These are phyloP conservation scores for Sporormia fimetaria DNA, from an alignment of 495 filamentous ascomycete genomes.

Conservation along the genomic window DNA sequence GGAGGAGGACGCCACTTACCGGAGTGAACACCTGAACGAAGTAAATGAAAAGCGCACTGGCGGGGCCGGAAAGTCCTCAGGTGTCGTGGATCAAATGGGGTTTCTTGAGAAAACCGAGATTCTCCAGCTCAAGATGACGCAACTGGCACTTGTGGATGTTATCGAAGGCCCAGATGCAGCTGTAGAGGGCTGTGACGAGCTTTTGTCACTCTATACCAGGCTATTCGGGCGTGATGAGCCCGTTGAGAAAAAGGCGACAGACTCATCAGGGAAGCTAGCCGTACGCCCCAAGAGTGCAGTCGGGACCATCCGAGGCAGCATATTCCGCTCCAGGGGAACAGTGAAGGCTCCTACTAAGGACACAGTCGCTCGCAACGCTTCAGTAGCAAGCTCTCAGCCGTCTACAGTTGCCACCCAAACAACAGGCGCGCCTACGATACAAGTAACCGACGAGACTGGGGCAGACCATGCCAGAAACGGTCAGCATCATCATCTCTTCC, in stretches of 20 bases:
- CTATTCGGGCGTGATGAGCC: conserved; percentile 53
- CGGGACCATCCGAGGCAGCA: conserved; percentile 61
- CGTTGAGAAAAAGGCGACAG: conserved; percentile 25
- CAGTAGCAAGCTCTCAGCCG: conserved; percentile 16
- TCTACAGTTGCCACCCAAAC: conserved; percentile 24
- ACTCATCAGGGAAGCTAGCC: conserved; percentile 18
- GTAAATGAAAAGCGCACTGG: conserved; percentile 1
- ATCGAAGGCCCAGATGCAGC: conserved; percentile 70
- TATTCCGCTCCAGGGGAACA: conserved; percentile 46
- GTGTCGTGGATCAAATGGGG: conserved; percentile 60
- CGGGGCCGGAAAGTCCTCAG: conserved; percentile 18
- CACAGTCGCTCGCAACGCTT: conserved; percentile 8
- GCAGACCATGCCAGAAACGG: conserved; percentile 17
- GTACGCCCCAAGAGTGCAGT: conserved; percentile 47
- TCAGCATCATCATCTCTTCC: conserved; percentile 27
- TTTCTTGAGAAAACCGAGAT: conserved; percentile 69
- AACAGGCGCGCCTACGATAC: conserved; percentile 27
- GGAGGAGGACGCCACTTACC: conserved; percentile 14
- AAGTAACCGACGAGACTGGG: conserved; percentile 33
- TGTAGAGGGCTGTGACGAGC: conserved; percentile 69
- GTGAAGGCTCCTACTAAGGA: conserved; percentile 18
- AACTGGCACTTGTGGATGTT: conserved; percentile 72
- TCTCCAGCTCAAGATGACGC: conserved; percentile 87
- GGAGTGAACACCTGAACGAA: conserved; percentile 25
- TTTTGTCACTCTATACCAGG: conserved; percentile 67